Evolutionary conservation across 495 filamentous ascomycete genomes (phyloP), one percentile per base, ranked within the genome.

Genomic region (Baudoinia panamericana): DNA sequence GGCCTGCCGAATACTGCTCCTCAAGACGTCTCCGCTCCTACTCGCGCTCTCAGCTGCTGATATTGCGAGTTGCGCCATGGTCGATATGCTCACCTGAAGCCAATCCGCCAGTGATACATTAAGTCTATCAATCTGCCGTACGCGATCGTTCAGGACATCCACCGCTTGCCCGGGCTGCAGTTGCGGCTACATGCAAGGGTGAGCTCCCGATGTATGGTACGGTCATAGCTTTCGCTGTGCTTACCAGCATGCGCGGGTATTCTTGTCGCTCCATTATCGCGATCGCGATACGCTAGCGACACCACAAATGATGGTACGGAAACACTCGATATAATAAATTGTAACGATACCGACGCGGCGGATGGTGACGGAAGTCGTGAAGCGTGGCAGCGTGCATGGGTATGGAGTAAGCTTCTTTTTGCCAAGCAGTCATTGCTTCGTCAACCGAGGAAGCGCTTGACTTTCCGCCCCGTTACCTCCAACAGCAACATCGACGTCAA

Each of bases 101-200:
- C 87, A 99, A 62, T 96, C 87, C 51, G 90, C 88, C 52, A 99
- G 84, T 59, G 94, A 83, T 48, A 67, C 58, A 64, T 99, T 94
- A 68, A 93, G 66, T 56, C 76, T 82, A 43, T 76, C 73, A 54
- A 94, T 88, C 56, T 84, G 70, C 59, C 81, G 81, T 55, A 96
- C 72, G 50, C 92, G 83, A 56, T 96, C 87, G 56, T 79, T 78
- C 39, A 99, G 69, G 22, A 86, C 72, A 41, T 71, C 71, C 22
- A 88, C 84, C 39, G 92, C 88, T 65, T 90, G 84, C 49, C 65
- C 67, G 11, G 90, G 92, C 52, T 86, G 75, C 50, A 97, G 22
- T 31, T 51, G 48, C 11, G 42, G 36, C 48, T 51, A 22, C 25
- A n/a, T n/a, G n/a, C n/a, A n/a, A n/a, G n/a, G n/a, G n/a, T n/a